Evolutionary conservation across 192 early-diverging fungal species (phyloP).

Genomic region (Glomus cerebriforme): DNA sequence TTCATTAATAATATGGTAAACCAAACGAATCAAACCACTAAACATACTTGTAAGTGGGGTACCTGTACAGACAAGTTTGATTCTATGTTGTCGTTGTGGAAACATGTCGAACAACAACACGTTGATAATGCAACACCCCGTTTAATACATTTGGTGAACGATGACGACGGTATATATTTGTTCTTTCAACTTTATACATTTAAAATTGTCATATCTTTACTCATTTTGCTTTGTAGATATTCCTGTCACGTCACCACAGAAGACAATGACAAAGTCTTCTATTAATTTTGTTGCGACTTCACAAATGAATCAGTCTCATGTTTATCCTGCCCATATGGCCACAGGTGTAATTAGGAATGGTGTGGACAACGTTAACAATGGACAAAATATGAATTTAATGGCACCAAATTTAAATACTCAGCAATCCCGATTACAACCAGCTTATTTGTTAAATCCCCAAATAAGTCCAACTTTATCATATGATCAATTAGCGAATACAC

Average conservation of each 20-base stretch:
- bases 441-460: neutral
- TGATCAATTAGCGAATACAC: neutral
- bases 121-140: neutral
- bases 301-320: neutral
- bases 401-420: neutral
- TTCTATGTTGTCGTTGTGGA: neutral
- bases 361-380: too few relatives aligned
- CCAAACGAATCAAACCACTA: neutral
- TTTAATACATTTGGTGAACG: conserved; percentile 2
- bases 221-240: neutral
- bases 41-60: neutral
- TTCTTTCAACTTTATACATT: too few relatives aligned
- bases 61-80: neutral
- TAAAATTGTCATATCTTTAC: neutral
- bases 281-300: neutral
- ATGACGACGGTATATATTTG: neutral
- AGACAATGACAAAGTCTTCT: neutral
- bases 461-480: neutral
- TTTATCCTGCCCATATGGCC: neutral
- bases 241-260: neutral
- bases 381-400: neutral
- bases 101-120: neutral
- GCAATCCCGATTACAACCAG: neutral
- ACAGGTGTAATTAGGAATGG: neutral
- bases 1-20: neutral